Conservation (phyloP, 2,329 filamentous ascomycete species). For the Colletotrichum liaoningense region DNA sequence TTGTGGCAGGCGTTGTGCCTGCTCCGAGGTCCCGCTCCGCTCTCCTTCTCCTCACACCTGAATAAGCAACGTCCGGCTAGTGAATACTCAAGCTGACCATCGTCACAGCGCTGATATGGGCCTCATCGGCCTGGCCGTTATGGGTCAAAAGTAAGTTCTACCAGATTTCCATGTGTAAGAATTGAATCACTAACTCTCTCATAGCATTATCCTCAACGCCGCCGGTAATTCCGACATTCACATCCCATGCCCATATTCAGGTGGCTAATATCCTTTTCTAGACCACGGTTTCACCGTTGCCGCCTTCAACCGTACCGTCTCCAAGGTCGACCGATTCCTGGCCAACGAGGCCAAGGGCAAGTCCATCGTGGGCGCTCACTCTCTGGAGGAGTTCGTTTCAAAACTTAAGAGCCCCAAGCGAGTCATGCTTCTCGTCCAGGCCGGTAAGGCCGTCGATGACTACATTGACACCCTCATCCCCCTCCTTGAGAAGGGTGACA, state of each 20-base stretch:
- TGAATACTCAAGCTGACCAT: conserved; percentile 62
- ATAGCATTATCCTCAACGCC: conserved; percentile 92
- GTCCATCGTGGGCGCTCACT: conserved; percentile 93
- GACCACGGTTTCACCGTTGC: conserved; percentile 91
- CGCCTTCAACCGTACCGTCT: conserved; percentile 98
- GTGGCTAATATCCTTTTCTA: conserved; percentile 1
- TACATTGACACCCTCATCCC: conserved; percentile 97
- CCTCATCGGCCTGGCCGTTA: conserved; percentile 93
- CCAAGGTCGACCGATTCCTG: conserved; percentile 97
- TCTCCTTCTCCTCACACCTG: conserved; percentile 37
- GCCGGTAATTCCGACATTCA: conserved; percentile 58
- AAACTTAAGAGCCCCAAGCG: conserved; percentile 98
- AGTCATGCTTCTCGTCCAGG: conserved; percentile 99
- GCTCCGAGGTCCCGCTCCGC: conserved; percentile 53
- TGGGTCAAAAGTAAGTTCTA: conserved; percentile 63
- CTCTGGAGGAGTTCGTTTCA: conserved; percentile 90
- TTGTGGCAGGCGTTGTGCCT: conserved; percentile 45
- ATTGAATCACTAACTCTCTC: conserved; percentile 49
- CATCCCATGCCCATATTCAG: not conserved
- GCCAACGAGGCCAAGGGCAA: conserved; percentile 95
- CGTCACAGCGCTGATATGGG: conserved; percentile 83
- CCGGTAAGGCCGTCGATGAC: conserved; percentile 96
- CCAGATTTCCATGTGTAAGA: too few relatives aligned
- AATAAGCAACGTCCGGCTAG: conserved; percentile 34
- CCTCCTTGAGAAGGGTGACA: conserved; percentile 86